A percentile compares a stretch with the other conserved stretches of the same genome.
phyloP scores from a whole-genome alignment of 257 asterid species.

The Plantago elongata region DNA sequence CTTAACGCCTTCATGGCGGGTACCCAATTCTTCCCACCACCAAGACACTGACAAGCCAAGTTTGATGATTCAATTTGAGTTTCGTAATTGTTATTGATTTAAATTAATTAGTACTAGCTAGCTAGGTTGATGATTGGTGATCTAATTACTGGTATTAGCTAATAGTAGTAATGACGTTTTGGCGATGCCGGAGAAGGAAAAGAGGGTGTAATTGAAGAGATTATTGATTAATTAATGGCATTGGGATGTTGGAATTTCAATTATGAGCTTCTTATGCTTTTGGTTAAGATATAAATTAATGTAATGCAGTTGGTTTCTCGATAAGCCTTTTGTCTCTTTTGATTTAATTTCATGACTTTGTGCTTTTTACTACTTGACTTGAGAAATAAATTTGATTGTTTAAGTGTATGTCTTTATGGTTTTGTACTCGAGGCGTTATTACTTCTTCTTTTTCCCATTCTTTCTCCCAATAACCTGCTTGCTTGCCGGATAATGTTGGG shows the following conservation, averaged over 20 bases:
- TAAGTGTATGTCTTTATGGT: not conserved
- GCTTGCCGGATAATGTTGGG: constrained; percentile 13
- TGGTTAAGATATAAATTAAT: not conserved
- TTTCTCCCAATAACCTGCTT: constrained; percentile 10
- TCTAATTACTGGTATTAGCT: not conserved
- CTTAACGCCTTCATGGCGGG: constrained; percentile 43
- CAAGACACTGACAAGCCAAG: constrained; percentile 21
- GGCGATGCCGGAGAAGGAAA: not conserved
- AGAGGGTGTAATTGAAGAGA: constrained; percentile 8
- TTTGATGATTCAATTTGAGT: not conserved
- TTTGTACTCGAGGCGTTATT: constrained; percentile 10
- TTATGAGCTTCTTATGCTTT: constrained; percentile 15
- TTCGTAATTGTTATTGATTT: not conserved
- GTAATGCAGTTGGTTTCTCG: constrained; percentile 15
- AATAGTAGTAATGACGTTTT: not conserved
- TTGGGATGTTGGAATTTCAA: constrained; percentile 28
- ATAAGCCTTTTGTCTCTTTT: constrained; percentile 8
- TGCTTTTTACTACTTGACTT: too few species aligned
- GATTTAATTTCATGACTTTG: not conserved
- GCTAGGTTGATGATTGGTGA: not conserved
- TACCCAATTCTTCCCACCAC: constrained; percentile 49
- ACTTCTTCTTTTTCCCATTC: not conserved
- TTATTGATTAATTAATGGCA: constrained; percentile 2
- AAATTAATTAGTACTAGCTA: too few species aligned
- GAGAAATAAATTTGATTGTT: too few species aligned